Evolutionary conservation across 129 eudicot species (phyloP), one percentile per base, ranked within the genome.

Genomic region (Chrysanthemum lavandulifolium): DNA sequence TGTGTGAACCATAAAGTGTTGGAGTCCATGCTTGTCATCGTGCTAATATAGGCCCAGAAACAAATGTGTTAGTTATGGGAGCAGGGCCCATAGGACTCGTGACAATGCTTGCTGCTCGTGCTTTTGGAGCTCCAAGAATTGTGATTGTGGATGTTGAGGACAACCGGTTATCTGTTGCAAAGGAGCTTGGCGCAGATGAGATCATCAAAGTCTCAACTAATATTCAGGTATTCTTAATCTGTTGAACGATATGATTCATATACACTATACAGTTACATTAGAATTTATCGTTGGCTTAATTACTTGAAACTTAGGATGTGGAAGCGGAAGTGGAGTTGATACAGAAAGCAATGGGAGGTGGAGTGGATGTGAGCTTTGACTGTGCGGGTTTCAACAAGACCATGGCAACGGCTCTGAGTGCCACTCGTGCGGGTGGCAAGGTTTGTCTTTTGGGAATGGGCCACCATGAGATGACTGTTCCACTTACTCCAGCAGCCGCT

Each of bases 341-440:
- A 73, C 82, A 80, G 36, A 83, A 88, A 70, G 83, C 85, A 71
- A 85, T 88, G 94, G 81, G 75, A 55, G 78, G 71, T 8, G 86
- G 67, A 50, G 84, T 88, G 29, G 86, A 88, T 76, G 88, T 88
- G 60, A 88, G 79, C 51, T 85, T 88, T 66, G 94, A 88, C 65
- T 88, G 94, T 66, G 90, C 85, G 10, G 94, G 94, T n/a, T 88
- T 88, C 77, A 80, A 73, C 81, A 88, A 88, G 79, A 88, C 94
- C 47, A 84, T 88, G 90, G 63, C 94, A 3, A 88, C 94, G 0
- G 88, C 94, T 40, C 75, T 88, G 15, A 59, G 77, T 57, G 86
- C 86, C 53, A 88, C 90, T 57, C 64, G 87, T 33, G 66, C 90
- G 5, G 94, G 94, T 2, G 94, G 94, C 64, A 88, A 82, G 61